Evolutionary conservation across 352 stramenopile species (phyloP).

Genomic region (Sclerospora graminicola): DNA sequence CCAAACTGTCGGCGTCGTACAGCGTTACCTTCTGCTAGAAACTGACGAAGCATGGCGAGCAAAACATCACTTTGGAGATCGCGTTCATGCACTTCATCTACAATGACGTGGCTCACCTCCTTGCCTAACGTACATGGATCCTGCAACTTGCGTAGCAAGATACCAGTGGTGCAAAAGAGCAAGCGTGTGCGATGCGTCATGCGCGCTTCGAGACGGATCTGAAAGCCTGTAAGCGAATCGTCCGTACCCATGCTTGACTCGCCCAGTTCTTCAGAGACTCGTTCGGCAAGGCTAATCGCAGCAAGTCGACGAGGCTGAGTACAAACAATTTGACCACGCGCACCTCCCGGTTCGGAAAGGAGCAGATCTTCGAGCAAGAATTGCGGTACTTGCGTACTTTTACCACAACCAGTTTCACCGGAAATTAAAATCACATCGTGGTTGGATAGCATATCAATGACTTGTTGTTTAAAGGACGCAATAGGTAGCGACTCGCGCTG

Average conservation of each 20-base stretch:
- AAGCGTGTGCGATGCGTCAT: slow-evolving; percentile 79
- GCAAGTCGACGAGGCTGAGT: slow-evolving; percentile 94
- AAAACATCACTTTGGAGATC: slow-evolving; percentile 89
- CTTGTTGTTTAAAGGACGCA: slow-evolving; percentile 51
- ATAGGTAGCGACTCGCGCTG: slow-evolving; percentile 71
- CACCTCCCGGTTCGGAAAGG: slow-evolving; percentile 36
- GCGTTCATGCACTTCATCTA: slow-evolving; percentile 98
- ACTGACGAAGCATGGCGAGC: slow-evolving; percentile 84
- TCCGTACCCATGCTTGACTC: slow-evolving; percentile 51
- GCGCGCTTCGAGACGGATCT: slow-evolving; percentile 90
- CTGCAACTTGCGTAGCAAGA: slow-evolving; percentile 89
- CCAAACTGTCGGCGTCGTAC: slow-evolving; percentile 21
- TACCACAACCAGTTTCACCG: slow-evolving; percentile 92
- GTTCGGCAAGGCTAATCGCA: slow-evolving; percentile 90
- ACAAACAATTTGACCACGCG: slow-evolving; percentile 90
- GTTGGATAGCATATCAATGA: slow-evolving; percentile 65
- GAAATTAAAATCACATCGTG: slow-evolving; percentile 92
- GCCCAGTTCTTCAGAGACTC: slow-evolving; percentile 90
- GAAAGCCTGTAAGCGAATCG: slow-evolving; percentile 80
- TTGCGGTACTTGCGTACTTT: slow-evolving; percentile 95
- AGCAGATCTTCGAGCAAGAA: slow-evolving; percentile 92
- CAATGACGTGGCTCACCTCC: slow-evolving; percentile 93
- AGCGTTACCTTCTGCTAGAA: slow-evolving; percentile 45
- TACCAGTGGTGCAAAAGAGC: slow-evolving; percentile 93
- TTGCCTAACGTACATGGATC: slow-evolving; percentile 58